These are phyloP conservation scores for Astrothelium macrocarpum DNA, from an alignment of 495 filamentous ascomycete genomes.

Conservation along the genomic window DNA sequence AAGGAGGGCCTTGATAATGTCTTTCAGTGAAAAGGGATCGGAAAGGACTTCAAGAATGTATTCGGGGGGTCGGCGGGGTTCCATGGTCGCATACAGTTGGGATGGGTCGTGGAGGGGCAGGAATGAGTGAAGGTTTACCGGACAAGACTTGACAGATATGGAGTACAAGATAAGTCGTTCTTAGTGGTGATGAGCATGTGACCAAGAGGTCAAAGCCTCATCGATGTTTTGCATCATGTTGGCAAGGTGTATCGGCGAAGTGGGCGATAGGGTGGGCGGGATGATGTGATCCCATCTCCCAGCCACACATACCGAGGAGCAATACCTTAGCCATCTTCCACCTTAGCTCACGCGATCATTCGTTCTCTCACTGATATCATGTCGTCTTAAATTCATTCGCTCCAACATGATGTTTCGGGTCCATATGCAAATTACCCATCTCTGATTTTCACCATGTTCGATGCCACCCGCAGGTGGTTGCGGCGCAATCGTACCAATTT, in stretches of 20 bases:
- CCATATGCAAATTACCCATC: not conserved
- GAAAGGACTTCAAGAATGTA: conserved; percentile 38
- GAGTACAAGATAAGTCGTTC: not conserved
- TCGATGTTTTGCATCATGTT: not conserved
- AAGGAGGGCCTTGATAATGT: conserved; percentile 88
- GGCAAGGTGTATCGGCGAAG: not conserved
- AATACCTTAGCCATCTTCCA: not conserved
- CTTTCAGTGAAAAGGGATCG: conserved; percentile 52
- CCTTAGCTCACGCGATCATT: not conserved
- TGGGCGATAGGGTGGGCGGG: too few species aligned
- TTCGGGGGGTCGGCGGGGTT: conserved; percentile 30
- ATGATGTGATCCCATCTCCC: not conserved
- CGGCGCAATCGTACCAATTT: conserved; percentile 83
- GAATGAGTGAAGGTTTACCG: not conserved
- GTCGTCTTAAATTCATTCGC: not conserved
- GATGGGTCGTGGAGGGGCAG: not conserved
- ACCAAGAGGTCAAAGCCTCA: not conserved
- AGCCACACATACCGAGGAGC: conserved; percentile 4
- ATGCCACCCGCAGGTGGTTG: conserved; percentile 76
- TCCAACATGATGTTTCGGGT: not conserved
- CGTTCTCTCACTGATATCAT: not conserved
- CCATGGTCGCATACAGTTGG: conserved; percentile 23
- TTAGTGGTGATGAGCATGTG: too few species aligned
- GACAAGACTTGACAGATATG: not conserved
- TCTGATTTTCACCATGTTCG: conserved; percentile 34